These are phyloP conservation scores for Ceratocystis destructans DNA, from an alignment of 2,329 filamentous ascomycete species.

Conservation along the genomic window DNA sequence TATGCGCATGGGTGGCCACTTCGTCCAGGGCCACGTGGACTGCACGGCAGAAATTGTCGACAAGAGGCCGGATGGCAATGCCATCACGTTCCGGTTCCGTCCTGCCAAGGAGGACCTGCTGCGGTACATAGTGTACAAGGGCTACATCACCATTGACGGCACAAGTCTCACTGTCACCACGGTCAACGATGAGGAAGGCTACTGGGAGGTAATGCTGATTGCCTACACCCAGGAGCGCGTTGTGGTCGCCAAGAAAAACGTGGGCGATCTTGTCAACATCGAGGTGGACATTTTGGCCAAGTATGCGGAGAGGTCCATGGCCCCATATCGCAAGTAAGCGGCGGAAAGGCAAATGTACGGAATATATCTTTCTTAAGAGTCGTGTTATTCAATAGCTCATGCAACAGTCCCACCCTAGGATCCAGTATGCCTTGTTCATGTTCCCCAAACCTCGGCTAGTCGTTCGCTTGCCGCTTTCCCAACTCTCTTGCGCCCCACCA, in stretches of 20 bases:
- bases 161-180: constrained; percentile 85
- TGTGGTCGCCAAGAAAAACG: constrained; percentile 62
- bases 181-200: constrained; percentile 65
- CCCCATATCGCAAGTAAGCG: constrained; percentile 41
- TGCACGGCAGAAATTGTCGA: constrained; percentile 64
- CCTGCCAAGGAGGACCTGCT: constrained; percentile 57
- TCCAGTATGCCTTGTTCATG: neutral
- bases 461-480: constrained; percentile 50
- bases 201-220: constrained; percentile 97
- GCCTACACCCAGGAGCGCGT: constrained; percentile 91
- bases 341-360: neutral
- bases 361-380: neutral
- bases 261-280: constrained; percentile 74
- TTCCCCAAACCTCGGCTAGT: constrained; percentile 59
- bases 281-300: constrained; percentile 84
- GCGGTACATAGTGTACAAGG: constrained; percentile 89
- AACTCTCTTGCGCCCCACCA: constrained; percentile 57
- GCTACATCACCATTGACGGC: constrained; percentile 86
- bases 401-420: neutral
- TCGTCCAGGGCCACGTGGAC: constrained; percentile 96
- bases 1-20: constrained; percentile 95
- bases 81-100: constrained; percentile 69
- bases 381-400: neutral
- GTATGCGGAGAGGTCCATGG: constrained; percentile 80
- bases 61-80: constrained; percentile 72